Evolutionary conservation across 2,329 filamentous ascomycete species (phyloP).

Genomic region (Aspergillus niger): DNA sequence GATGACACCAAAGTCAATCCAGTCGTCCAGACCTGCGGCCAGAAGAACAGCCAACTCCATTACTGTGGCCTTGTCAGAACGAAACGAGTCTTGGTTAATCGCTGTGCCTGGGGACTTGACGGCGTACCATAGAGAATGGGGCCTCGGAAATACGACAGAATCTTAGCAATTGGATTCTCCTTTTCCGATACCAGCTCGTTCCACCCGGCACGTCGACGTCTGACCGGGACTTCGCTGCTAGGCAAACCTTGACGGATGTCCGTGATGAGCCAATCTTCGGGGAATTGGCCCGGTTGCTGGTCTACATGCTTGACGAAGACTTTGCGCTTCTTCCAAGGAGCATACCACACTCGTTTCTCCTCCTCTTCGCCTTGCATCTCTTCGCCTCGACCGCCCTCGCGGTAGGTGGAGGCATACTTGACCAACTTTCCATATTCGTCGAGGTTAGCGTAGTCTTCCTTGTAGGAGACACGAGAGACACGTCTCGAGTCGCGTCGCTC

Average conservation of each 20-base stretch:
- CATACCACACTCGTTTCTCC: conserved; percentile 61
- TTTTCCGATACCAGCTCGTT: conserved; percentile 79
- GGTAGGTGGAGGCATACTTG: conserved; percentile 68
- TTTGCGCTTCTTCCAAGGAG: conserved; percentile 54
- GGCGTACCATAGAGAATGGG: conserved; percentile 73
- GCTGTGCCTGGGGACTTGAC: background rate
- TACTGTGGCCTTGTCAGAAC: conserved; percentile 40
- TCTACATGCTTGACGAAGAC: conserved; percentile 29
- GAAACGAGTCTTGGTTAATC: background rate
- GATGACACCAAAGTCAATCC: conserved; percentile 78
- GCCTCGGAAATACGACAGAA: conserved; percentile 72
- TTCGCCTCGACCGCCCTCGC: conserved; percentile 52
- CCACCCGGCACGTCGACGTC: conserved; percentile 67
- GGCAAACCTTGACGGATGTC: conserved; percentile 68
- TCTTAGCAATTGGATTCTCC: conserved; percentile 72
- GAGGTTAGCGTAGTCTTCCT: conserved; percentile 36
- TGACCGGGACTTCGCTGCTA: conserved; percentile 57
- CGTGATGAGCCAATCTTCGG: conserved; percentile 69
- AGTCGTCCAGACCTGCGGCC: conserved; percentile 71
- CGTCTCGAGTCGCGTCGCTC: conserved; percentile 28
- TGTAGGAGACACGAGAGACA: conserved; percentile 39
- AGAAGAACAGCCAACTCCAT: conserved; percentile 77
- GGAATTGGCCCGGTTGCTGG: conserved; percentile 46
- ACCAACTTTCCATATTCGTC: conserved; percentile 69
- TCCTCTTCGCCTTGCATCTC: conserved; percentile 42